Conservation (phyloP, 2,329 filamentous ascomycete species). For the Xylariaceae sp. region DNA sequence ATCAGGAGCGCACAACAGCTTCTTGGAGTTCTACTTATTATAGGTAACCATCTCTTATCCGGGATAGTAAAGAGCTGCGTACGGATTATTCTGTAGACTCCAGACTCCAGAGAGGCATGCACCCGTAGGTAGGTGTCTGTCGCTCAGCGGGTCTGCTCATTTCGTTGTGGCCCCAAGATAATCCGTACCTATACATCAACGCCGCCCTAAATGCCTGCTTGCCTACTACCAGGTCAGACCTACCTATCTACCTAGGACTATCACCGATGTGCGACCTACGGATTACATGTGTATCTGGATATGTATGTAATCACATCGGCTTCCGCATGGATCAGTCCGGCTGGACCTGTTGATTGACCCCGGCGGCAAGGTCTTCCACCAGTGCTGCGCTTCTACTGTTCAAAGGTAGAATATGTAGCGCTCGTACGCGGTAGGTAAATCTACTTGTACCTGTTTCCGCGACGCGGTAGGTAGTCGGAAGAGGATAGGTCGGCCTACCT, state of each 20-base stretch:
- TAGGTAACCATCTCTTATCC: neutral
- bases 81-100: too few relatives aligned
- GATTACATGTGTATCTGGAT: conserved; percentile 1
- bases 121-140: neutral
- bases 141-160: neutral
- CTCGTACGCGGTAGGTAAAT: neutral
- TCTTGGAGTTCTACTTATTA: neutral
- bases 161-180: neutral
- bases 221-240: neutral
- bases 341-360: conserved; percentile 6
- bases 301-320: conserved; percentile 7
- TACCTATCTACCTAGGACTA: neutral
- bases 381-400: neutral
- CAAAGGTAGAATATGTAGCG: neutral
- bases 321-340: conserved; percentile 12
- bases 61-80: neutral
- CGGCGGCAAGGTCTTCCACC: neutral
- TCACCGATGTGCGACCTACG: neutral
- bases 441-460: conserved; percentile 1
- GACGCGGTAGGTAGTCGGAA: conserved; percentile 3
- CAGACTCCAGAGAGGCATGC: too few relatives aligned
- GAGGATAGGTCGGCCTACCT: neutral
- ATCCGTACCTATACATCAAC: neutral
- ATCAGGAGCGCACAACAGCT: conserved; percentile 2
- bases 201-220: neutral